A percentile compares a stretch with the other conserved stretches of the same genome.
Evolutionary conservation across 441 rosid species (phyloP).

Genomic region (Jatropha multifida): DNA sequence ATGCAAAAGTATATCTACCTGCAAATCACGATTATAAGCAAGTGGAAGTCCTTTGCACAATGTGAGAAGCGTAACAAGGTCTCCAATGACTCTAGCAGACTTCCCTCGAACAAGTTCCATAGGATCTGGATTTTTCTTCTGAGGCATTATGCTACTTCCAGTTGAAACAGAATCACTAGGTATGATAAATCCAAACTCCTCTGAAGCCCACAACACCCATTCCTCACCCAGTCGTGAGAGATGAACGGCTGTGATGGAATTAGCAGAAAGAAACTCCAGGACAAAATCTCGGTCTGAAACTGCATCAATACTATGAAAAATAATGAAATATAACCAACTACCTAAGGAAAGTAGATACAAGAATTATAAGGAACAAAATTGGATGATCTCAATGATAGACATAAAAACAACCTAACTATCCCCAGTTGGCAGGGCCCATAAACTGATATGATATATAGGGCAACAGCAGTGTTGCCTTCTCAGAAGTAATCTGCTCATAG

Average conservation of each 20-base stretch:
- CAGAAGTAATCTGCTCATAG: neutral
- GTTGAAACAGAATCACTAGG: constrained; percentile 93
- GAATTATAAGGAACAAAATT: neutral
- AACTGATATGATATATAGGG: neutral
- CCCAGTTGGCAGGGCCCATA: neutral
- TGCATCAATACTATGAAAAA: constrained; percentile 75
- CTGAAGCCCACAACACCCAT: constrained; percentile 98
- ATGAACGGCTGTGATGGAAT: constrained; percentile 76
- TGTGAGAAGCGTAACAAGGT: constrained; percentile 76
- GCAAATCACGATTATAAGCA: constrained; percentile 92
- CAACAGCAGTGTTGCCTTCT: neutral
- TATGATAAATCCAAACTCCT: constrained; percentile 85
- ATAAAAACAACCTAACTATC: neutral
- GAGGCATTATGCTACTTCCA: constrained; percentile 99
- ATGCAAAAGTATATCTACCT: constrained; percentile 36
- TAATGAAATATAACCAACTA: constrained; percentile 25
- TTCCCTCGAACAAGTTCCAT: constrained; percentile 98
- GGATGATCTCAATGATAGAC: constrained; percentile 5
- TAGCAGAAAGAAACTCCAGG: constrained; percentile 76
- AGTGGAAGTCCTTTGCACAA: constrained; percentile 97
- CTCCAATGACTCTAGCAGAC: constrained; percentile 87
- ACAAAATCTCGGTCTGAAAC: constrained; percentile 93
- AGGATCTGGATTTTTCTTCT: constrained; percentile 99
- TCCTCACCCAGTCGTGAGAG: constrained; percentile 96
- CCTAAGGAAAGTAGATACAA: constrained; percentile 9